Conservation (phyloP, 2,329 filamentous ascomycete genomes). For the Colletotrichum euphorbiae region DNA sequence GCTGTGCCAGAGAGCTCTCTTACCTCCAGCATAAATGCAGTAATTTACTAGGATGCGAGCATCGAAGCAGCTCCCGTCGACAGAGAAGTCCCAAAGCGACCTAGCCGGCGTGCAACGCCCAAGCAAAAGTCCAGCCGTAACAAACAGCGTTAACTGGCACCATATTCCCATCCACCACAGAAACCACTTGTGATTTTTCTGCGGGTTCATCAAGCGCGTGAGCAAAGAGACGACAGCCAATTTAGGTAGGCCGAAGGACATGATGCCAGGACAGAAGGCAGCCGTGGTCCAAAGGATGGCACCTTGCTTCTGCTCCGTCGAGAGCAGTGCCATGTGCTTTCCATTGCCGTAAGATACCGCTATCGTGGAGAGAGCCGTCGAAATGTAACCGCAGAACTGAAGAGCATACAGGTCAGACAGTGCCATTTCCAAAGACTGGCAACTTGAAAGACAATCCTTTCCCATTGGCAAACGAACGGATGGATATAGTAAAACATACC, state of each 20-base stretch:
- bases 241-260: slow-evolving; percentile 56
- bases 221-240: slow-evolving; percentile 55
- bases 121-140: neutral
- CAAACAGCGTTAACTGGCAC: slow-evolving; percentile 9
- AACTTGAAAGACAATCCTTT: too few relatives aligned
- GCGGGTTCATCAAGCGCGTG: slow-evolving; percentile 44
- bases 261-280: slow-evolving; percentile 52
- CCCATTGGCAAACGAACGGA: rapidly evolving
- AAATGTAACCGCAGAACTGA: slow-evolving; percentile 35
- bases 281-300: slow-evolving; percentile 51
- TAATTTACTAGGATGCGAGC: slow-evolving; percentile 51
- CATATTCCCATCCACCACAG: slow-evolving; percentile 11
- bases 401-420: neutral
- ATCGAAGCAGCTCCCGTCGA: neutral
- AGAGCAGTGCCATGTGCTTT: slow-evolving; percentile 50
- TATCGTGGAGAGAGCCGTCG: slow-evolving; percentile 49
- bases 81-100: slow-evolving; percentile 9
- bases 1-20: slow-evolving; percentile 7
- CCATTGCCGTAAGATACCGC: slow-evolving; percentile 54
- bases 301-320: slow-evolving; percentile 44
- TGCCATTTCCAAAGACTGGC: too few relatives aligned
- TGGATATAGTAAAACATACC: slow-evolving; percentile 41
- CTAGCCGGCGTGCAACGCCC: slow-evolving; percentile 6
- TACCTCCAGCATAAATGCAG: slow-evolving; percentile 54
- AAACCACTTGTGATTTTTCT: slow-evolving; percentile 30